These are phyloP conservation scores for Coix lacrymajobi DNA, from an alignment of 176 grass and related monocot species.

Conservation along the genomic window DNA sequence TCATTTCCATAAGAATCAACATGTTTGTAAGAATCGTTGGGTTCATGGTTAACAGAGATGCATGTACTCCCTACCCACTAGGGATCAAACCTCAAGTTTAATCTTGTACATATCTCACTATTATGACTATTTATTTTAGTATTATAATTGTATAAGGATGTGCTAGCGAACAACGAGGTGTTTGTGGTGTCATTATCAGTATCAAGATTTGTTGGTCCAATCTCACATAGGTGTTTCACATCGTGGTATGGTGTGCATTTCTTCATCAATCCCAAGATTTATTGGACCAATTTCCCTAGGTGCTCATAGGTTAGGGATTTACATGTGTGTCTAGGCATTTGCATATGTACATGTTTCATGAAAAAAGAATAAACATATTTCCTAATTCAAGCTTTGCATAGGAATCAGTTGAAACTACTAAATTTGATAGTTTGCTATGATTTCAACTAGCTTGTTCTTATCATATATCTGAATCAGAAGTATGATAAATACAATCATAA, in stretches of 20 bases:
- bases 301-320: too few species aligned
- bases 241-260: not conserved
- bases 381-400: not conserved
- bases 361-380: too few species aligned
- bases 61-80: not conserved
- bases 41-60: not conserved
- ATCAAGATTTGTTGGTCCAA: not conserved
- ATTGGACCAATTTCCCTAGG: not conserved
- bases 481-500: not conserved
- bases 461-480: not conserved
- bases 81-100: not conserved
- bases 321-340: too few species aligned
- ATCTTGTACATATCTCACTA: not conserved
- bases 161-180: not conserved
- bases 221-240: not conserved
- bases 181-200: not conserved
- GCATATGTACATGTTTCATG: too few species aligned
- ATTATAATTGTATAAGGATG: not conserved
- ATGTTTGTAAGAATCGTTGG: not conserved
- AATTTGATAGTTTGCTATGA: not conserved
- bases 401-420: not conserved
- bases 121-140: not conserved
- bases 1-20: not conserved
- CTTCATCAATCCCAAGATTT: not conserved
- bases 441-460: not conserved